A percentile compares a stretch with the other conserved stretches of the same genome.
phyloP scores from a whole-genome alignment of 768 basidiomycete species.

The Lactarius sanguifluus region DNA sequence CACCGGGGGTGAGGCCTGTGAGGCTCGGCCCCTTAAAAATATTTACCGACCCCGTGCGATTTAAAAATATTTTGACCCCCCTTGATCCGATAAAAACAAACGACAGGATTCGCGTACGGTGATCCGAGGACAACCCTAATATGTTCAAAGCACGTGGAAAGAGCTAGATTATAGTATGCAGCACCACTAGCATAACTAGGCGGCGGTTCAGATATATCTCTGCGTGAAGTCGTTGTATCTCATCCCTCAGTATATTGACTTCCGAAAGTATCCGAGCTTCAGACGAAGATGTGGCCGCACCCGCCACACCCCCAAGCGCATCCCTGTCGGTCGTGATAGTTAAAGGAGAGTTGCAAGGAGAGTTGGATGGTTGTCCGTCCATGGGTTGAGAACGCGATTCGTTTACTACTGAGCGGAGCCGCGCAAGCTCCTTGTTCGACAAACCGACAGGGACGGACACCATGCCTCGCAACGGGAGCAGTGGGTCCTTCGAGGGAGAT shows the following conservation, averaged over 20 bases:
- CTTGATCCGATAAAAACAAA: too few species aligned
- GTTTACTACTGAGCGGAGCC: background rate
- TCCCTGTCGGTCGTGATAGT: background rate
- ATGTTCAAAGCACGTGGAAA: too few species aligned
- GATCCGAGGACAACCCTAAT: too few species aligned
- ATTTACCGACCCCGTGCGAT: too few species aligned
- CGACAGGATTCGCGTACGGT: too few species aligned
- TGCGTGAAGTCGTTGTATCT: conserved; percentile 32
- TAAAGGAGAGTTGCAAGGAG: background rate
- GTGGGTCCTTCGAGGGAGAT: background rate
- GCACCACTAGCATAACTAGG: conserved; percentile 29
- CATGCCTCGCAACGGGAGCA: background rate
- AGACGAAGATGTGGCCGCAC: background rate
- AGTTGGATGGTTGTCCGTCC: background rate
- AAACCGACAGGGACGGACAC: background rate
- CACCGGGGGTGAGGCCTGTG: too few species aligned
- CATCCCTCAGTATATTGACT: background rate
- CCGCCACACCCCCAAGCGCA: background rate
- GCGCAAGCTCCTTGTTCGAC: background rate
- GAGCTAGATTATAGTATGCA: too few species aligned
- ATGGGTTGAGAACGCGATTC: background rate
- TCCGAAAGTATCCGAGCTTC: background rate
- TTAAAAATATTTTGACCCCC: too few species aligned
- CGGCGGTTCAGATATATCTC: conserved; percentile 31
- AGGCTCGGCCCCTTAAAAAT: too few species aligned